These are phyloP conservation scores for Blastocrithidia nonstop DNA, from an alignment of 208 protist species.

Conservation along the genomic window DNA sequence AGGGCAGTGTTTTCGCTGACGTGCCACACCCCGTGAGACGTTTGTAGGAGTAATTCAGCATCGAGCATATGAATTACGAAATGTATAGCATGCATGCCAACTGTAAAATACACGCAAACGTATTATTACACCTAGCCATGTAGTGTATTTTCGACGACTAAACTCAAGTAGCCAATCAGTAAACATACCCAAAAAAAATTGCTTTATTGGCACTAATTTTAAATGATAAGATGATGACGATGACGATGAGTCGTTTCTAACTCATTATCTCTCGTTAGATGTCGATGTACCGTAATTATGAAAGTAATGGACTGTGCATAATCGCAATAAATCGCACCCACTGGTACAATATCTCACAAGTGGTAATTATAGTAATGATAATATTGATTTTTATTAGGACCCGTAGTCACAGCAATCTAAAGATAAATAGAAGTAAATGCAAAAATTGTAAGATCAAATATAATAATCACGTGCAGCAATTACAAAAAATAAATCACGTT, in stretches of 20 bases:
- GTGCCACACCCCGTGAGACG: conserved; percentile 15
- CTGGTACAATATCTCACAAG: conserved; percentile 22
- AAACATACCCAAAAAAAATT: no score
- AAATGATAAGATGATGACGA: neutral
- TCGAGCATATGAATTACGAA: conserved; percentile 30
- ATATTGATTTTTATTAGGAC: no score
- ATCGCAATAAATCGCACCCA: conserved; percentile 25
- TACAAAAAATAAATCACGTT: no score
- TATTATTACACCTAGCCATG: no score
- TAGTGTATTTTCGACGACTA: no score
- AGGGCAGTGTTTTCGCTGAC: conserved; percentile 71
- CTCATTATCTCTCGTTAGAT: conserved; percentile 46
- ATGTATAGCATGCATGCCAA: conserved; percentile 2
- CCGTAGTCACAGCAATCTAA: no score
- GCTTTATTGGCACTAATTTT: no score
- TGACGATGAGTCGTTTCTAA: conserved; percentile 20
- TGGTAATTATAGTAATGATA: neutral
- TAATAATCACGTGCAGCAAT: no score
- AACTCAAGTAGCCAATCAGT: no score
- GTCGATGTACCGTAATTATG: conserved; percentile 37
- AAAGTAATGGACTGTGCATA: conserved; percentile 29
- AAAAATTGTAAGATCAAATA: no score
- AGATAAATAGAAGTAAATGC: neutral
- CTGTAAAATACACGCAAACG: no score
- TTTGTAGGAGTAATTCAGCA: conserved; percentile 31